Base-by-base conservation (phyloP, 805 yeast genomes). In the Sugiyamaella americana region DNA sequence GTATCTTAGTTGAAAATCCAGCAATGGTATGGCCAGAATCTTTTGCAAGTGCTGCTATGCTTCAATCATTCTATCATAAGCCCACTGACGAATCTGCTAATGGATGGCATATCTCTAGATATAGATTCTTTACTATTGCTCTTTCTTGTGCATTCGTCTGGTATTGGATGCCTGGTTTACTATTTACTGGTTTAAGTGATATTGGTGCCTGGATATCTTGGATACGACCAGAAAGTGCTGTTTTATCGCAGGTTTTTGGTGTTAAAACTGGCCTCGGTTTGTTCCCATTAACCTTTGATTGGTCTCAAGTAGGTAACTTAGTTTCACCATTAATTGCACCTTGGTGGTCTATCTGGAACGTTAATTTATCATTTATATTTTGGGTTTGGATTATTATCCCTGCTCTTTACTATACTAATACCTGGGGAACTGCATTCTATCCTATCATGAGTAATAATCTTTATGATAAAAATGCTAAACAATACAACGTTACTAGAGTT, bases 161-260 rank as follows among this genome's bases (percentile, higher is more conserved):
- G 74, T 78, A 77, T 57, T 81, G 83, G 79, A 64, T 83, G 53
- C 87, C 87, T 2, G 83, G 80, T 46, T 81, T 69, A 57, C 66
- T 84, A 20, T 80, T 80, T 65, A 66, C 69, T 13, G 86, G 79
- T 1, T 69, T 83, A 47, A 71, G 80, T 0, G 74, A 75, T 55
- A 82, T 84, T 63, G 75, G 71, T 54, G 45, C 45, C 19, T 79
- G 84, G 84, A 68, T 75, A 54, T 69, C 76, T 2, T 79, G 83
- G 82, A 78, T 78, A 40, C 61, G 63, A 3, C 82, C 81, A 11
- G 50, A 69, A 34, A 76, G 75, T 64, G 70, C 48, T 69, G 71
- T 52, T 59, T 78, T 44, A 75, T 76, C 13, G 56, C 61, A 5
- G 59, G 78, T n/a, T 73, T 80, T 10, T 82, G 84, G 35, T 52